These are phyloP conservation scores for Euphorbia corollata DNA, from an alignment of 441 rosid genomes.

Conservation along the genomic window DNA sequence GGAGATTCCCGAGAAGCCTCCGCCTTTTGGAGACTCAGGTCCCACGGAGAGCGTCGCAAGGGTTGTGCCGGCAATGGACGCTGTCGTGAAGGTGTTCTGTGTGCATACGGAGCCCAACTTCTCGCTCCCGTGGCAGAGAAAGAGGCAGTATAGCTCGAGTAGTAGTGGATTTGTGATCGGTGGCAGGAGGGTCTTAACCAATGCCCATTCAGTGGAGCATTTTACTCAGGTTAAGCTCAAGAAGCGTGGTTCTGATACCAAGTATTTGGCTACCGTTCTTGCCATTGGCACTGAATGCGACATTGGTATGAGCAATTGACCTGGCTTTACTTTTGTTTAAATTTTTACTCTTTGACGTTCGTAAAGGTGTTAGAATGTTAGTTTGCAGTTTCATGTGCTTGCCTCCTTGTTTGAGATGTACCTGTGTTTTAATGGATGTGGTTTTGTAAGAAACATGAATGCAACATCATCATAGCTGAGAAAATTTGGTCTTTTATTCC, in stretches of 20 bases:
- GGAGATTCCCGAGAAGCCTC: conserved; percentile 28
- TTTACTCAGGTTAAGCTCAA: conserved; percentile 81
- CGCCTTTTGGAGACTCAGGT: conserved; percentile 18
- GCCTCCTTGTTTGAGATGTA: not conserved
- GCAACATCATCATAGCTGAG: not conserved
- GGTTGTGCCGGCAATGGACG: conserved; percentile 77
- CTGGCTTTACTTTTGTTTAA: not conserved
- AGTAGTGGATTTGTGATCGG: conserved; percentile 75
- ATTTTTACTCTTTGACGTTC: not conserved
- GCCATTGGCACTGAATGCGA: conserved; percentile 91
- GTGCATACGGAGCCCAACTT: conserved; percentile 89
- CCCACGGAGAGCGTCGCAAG: conserved; percentile 23
- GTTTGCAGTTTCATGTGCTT: not conserved
- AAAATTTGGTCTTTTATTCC: not conserved
- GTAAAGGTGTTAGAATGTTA: not conserved
- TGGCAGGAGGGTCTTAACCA: conserved; percentile 72
- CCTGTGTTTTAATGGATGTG: not conserved
- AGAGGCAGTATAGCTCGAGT: conserved; percentile 77
- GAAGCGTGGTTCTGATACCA: conserved; percentile 79
- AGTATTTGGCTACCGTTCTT: conserved; percentile 72
- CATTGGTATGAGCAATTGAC: conserved; percentile 42
- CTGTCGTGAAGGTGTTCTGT: conserved; percentile 86
- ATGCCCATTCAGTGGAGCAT: conserved; percentile 90
- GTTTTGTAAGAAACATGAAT: not conserved
- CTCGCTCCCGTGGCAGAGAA: conserved; percentile 88